Base-by-base conservation (phyloP, 2,329 filamentous ascomycete species). In the Phyllosticta ampelicida region DNA sequence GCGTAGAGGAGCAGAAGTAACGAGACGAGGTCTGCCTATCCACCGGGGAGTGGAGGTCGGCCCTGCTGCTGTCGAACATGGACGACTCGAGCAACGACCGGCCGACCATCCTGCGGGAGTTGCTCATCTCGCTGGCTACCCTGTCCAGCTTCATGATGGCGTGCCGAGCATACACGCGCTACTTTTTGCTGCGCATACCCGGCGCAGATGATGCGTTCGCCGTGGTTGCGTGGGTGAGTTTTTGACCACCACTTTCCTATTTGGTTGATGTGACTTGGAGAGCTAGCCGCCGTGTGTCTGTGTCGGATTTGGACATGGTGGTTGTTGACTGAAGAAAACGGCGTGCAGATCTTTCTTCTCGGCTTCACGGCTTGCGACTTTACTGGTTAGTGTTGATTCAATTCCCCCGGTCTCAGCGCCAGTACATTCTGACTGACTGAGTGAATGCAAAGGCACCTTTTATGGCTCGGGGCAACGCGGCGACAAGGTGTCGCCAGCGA, bases 141-240 rank as follows among this genome's bases (percentile, higher is more conserved):
- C 58, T 72, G 20, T 68, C 70, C 36, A 66, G 64, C 2, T 10
- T 69, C 10, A 60, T 71, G 28, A 62, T 67, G 29, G 56, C 58
- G 2, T 50, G 63, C n/a, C 63, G 70, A 6, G 55, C 70, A 18
- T 69, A 67, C 57, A 67, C 67, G 5, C 59, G 70, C 19, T 58
- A 63, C 29, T 62, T 63, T 58, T 67, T 72, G 61, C 67, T 65
- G 16, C 71, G 69, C 54, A 62, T 62, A 8, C 61, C 65, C 6
- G 69, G 69, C 1, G 51, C 65, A 20, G 70, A 72, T 60, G 70
- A 72, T 63, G 60, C 54, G 5, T 56, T 71, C 9, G 65, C 67
- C 9, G 52, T 62, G 20, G 49, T 68, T 8, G 65, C 66, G 23
- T 70, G 62, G 55, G 65, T 65, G 61, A 61, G 65, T 48, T n/a